A percentile compares a stretch with the other conserved stretches of the same genome.
Conservation (phyloP, 768 basidiomycete genomes). For the Leccinum olivaceopallidum region DNA sequence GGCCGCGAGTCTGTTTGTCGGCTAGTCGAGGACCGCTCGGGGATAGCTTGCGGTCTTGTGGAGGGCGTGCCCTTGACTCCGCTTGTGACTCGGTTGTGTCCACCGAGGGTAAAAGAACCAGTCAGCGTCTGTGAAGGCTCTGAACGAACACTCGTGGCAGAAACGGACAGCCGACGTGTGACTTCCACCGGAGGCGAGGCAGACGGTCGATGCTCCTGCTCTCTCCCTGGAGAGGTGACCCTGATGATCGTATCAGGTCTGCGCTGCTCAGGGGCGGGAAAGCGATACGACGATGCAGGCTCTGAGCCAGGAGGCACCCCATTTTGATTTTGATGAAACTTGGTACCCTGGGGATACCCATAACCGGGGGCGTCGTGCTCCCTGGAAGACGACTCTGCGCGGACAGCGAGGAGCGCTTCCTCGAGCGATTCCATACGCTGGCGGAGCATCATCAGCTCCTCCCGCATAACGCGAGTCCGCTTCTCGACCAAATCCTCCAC, state of each 20-base stretch:
- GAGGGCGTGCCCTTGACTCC: slow-evolving; percentile 24
- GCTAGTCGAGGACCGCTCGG: slow-evolving; percentile 19
- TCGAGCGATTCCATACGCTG: slow-evolving; percentile 72
- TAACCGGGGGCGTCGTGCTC: slow-evolving; percentile 16
- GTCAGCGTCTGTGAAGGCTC: slow-evolving; percentile 37
- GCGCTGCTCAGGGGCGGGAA: slow-evolving; percentile 43
- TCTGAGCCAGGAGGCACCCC: slow-evolving; percentile 34
- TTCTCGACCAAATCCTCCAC: slow-evolving; percentile 65
- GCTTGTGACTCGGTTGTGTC: slow-evolving; percentile 22
- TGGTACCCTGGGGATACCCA: slow-evolving; percentile 22
- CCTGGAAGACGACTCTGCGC: slow-evolving; percentile 22
- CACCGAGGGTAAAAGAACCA: slow-evolving; percentile 18
- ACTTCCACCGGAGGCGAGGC: slow-evolving; percentile 50
- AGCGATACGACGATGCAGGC: slow-evolving; percentile 44
- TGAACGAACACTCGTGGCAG: slow-evolving; percentile 41
- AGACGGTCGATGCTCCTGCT: slow-evolving; percentile 40
- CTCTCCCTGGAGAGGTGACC: slow-evolving; percentile 44
- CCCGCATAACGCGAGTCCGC: slow-evolving; percentile 54
- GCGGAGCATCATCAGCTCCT: slow-evolving; percentile 61
- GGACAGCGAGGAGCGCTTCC: slow-evolving; percentile 37
- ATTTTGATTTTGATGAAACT: slow-evolving; percentile 44
- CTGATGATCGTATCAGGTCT: slow-evolving; percentile 36
- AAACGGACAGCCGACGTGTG: slow-evolving; percentile 47
- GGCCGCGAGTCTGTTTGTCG: slow-evolving; percentile 28
- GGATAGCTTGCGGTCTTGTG: slow-evolving; percentile 16